Evolutionary conservation across 2,329 filamentous ascomycete genomes (phyloP).

Genomic region (Neopestalotiopsis sp.): DNA sequence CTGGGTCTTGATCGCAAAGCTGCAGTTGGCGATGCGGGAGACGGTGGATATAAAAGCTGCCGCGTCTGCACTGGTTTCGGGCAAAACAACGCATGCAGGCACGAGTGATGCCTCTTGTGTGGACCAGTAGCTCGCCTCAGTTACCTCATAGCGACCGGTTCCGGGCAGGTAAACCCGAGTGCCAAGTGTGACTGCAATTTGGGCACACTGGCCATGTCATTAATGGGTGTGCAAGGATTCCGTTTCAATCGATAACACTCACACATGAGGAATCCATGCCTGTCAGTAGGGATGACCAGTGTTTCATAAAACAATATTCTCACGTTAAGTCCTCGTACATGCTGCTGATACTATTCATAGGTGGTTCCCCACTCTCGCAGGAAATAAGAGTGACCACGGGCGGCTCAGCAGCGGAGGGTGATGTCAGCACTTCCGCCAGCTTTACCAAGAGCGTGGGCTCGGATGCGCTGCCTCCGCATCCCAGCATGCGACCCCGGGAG

Average conservation of each 20-base stretch:
- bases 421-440: neutral
- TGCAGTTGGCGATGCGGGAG: conserved; percentile 19
- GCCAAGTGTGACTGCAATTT: conserved; percentile 5
- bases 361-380: neutral
- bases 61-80: conserved; percentile 19
- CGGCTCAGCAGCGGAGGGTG: neutral
- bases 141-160: conserved; percentile 17
- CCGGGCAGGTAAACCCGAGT: conserved; percentile 16
- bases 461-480: conserved; percentile 11
- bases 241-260: neutral
- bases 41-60: conserved; percentile 20
- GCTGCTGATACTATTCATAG: neutral
- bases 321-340: too few species aligned
- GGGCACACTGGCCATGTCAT: neutral
- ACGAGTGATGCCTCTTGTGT: conserved; percentile 19
- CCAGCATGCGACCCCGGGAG: neutral
- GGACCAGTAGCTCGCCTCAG: conserved; percentile 21
- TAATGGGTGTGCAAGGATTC: neutral
- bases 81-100: conserved; percentile 20
- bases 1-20: conserved; percentile 21
- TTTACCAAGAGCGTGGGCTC: conserved; percentile 3
- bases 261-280: neutral
- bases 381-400: neutral
- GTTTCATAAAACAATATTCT: too few species aligned
- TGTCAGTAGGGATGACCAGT: neutral